These are phyloP conservation scores for Umbelopsis vinacea DNA, from an alignment of 192 early-diverging fungal species.

Conservation along the genomic window DNA sequence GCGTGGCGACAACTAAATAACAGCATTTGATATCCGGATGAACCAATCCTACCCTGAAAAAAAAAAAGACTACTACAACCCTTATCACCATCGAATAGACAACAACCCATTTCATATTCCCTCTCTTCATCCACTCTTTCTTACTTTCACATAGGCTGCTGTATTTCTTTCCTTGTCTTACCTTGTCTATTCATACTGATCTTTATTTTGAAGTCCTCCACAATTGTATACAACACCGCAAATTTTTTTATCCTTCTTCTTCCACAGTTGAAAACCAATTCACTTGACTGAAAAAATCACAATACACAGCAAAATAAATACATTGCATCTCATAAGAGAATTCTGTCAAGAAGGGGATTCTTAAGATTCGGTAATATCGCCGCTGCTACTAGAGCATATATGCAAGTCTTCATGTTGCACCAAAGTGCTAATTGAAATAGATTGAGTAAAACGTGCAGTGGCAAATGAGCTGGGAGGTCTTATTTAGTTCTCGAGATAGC, in stretches of 20 bases:
- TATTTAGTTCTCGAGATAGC: neutral
- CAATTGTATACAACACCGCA: constrained; percentile 21
- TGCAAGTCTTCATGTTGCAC: constrained; percentile 7
- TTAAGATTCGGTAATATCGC: neutral
- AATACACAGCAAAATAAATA: constrained; percentile 9
- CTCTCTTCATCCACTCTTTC: neutral
- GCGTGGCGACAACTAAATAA: constrained; percentile 25
- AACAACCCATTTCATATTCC: neutral
- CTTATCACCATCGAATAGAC: constrained; percentile 9
- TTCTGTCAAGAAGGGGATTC: neutral
- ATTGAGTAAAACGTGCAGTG: neutral
- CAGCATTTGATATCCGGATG: neutral
- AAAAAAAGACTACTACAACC: neutral
- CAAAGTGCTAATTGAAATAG: neutral
- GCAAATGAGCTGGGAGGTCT: neutral
- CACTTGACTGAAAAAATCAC: neutral
- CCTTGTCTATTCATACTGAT: constrained; percentile 10
- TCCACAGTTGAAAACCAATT: neutral
- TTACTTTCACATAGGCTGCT: neutral
- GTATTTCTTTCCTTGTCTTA: neutral
- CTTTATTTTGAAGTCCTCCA: neutral
- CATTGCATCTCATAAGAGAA: neutral
- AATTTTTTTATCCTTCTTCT: neutral
- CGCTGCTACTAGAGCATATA: neutral
- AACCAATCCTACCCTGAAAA: neutral